These are phyloP conservation scores for Oxyria digyna DNA, from an alignment of 148 eudicot genomes.

Conservation along the genomic window DNA sequence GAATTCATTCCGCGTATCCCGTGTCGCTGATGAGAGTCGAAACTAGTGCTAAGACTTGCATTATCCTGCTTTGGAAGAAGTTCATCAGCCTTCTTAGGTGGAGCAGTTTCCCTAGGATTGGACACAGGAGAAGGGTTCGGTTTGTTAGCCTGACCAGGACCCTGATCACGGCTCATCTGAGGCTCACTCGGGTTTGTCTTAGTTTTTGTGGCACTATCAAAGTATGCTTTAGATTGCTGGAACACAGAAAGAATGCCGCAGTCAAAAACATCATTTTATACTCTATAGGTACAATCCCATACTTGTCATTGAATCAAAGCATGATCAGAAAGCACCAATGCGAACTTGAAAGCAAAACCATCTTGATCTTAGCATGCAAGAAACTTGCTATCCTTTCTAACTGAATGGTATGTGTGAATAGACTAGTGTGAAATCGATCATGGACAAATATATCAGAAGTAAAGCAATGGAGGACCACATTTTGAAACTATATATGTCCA, in stretches of 20 bases:
- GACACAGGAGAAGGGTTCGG: not conserved
- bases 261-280: not conserved
- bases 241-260: not conserved
- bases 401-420: not conserved
- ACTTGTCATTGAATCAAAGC: not conserved
- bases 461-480: not conserved
- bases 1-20: not conserved
- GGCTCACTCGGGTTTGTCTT: not conserved
- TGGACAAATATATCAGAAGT: not conserved
- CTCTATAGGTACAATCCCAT: not conserved
- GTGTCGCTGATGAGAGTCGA: conserved; percentile 2
- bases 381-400: not conserved
- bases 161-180: not conserved
- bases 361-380: not conserved
- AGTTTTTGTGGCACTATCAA: too few species aligned
- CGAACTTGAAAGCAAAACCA: not conserved
- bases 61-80: not conserved
- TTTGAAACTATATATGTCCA: not conserved
- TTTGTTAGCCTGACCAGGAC: not conserved
- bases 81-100: not conserved
- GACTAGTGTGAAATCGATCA: not conserved
- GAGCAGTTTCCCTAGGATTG: not conserved
- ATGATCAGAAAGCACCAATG: not conserved
- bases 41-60: not conserved
- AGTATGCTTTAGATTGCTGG: not conserved